Evolutionary conservation across 2,329 filamentous ascomycete species (phyloP), one percentile per base, ranked within the genome.

Genomic region (Alternaria brassicicola): DNA sequence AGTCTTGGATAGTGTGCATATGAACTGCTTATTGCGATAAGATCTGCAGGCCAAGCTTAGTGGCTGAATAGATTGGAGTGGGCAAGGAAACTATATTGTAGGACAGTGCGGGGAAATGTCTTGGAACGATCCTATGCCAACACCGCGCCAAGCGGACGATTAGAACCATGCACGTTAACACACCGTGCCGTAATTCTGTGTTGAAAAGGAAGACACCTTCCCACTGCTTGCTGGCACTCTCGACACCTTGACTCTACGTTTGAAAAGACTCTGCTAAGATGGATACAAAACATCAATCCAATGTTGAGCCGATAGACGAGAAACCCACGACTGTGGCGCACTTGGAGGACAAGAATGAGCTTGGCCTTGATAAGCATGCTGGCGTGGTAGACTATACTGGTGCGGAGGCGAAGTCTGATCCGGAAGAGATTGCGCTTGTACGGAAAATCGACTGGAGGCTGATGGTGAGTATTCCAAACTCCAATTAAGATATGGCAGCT

Each of bases 391-490:
- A 76, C 26, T 74, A 72, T 28, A 67, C 73, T 1, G 73, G 73
- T 6, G 71, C 71, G 12, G 64, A 71, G 30, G 67, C 65, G 26
- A 76, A 76, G 63, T 71, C 71, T 10, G 69, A 73, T 57, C 71
- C 71, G 0, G 65, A 41, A 19, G 73, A 76, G 54, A 75, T 76
- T 50, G 66, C 60, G 39, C 66, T 76, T 8, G 74, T 76, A 31
- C 59, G 67, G 51, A 75, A 75, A 52, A 65, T 76, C 12, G 74
- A 76, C 47, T 66, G 63, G 62, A 62, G 71, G 35, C 61, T 76
- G 6, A 75, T 75, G 67, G 70, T 71, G 59, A 13, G 56, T 41
- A 26, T 30, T 30, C 4, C 36, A 1, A 10, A 13, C 15, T 13
- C 3, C 31, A 13, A 33, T 19, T n/a, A 3, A 8, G 15, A 10